These are phyloP conservation scores for Cymbopogon citratus DNA, from an alignment of 176 grass and related monocot species.

Conservation along the genomic window DNA sequence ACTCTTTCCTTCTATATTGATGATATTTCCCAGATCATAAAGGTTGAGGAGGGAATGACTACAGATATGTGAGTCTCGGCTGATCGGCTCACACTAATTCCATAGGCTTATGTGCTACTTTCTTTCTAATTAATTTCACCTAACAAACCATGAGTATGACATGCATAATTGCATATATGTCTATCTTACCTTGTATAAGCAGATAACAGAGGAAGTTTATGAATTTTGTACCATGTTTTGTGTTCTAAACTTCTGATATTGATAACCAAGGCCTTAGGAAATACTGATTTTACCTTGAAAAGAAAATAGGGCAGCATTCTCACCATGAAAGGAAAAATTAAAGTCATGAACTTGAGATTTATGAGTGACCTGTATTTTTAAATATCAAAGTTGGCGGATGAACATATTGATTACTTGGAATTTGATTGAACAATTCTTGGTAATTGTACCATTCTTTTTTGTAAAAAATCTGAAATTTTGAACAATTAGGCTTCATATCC, in stretches of 20 bases:
- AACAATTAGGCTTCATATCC: not conserved
- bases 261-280: not conserved
- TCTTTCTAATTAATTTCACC: not conserved
- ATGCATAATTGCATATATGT: not conserved
- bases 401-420: not conserved
- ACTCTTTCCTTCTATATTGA: constrained; percentile 31
- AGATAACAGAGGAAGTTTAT: no score
- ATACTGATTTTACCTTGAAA: not conserved
- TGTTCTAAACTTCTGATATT: not conserved
- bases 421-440: not conserved
- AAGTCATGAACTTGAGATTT: not conserved
- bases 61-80: constrained; percentile 76
- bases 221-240: not conserved
- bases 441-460: not conserved
- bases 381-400: not conserved
- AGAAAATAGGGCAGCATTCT: not conserved
- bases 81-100: constrained; percentile 14
- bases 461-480: not conserved
- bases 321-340: not conserved
- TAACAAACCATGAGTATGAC: not conserved
- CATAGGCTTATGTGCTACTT: constrained; percentile 4
- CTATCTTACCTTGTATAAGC: no score
- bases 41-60: constrained; percentile 92
- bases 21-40: constrained; percentile 77
- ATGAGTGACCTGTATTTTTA: not conserved